Evolutionary conservation across 495 filamentous ascomycete genomes (phyloP).

Genomic region (Alectoria sarmentosa): DNA sequence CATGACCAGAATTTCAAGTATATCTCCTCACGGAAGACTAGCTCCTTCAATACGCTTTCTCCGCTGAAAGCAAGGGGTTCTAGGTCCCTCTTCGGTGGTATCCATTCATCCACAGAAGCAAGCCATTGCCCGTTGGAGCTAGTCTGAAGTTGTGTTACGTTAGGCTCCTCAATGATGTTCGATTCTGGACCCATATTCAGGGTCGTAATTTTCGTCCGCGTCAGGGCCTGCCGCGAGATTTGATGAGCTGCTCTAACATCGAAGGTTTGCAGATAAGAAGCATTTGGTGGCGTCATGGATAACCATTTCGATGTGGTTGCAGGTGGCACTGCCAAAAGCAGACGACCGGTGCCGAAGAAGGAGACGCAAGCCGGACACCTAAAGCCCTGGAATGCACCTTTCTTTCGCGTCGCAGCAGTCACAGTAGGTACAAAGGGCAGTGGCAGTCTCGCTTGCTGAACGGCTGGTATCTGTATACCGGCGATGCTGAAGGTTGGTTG

Average conservation of each 20-base stretch:
- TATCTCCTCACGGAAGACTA: slow-evolving; percentile 51
- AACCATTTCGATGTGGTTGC: slow-evolving; percentile 35
- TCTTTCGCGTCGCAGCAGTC: slow-evolving; percentile 7
- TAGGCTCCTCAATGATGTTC: slow-evolving; percentile 61
- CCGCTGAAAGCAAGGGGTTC: slow-evolving; percentile 40
- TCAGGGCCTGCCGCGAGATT: slow-evolving; percentile 75
- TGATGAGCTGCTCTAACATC: slow-evolving; percentile 67
- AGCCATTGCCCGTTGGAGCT: slow-evolving; percentile 82
- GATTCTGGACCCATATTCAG: slow-evolving; percentile 65
- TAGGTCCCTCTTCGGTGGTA: slow-evolving; percentile 59
- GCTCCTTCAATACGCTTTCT: slow-evolving; percentile 36
- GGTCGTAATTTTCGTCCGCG: slow-evolving; percentile 79
- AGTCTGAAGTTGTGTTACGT: slow-evolving; percentile 62
- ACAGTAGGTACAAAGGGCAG: slow-evolving; percentile 22
- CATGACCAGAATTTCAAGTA: slow-evolving; percentile 90
- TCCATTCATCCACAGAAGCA: slow-evolving; percentile 86
- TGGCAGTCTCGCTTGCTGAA: slow-evolving; percentile 23
- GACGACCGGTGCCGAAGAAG: slow-evolving; percentile 46
- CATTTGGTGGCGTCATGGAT: slow-evolving; percentile 31
- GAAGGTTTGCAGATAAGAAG: slow-evolving; percentile 71
- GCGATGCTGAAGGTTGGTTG: slow-evolving; percentile 71
- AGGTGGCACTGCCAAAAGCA: slow-evolving; percentile 55
- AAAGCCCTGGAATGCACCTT: background rate
- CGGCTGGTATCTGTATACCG: slow-evolving; percentile 59
- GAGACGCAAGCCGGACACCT: slow-evolving; percentile 45